These are phyloP conservation scores for Thielaviopsis ethacetica DNA, from an alignment of 2,329 filamentous ascomycete genomes.

Conservation along the genomic window DNA sequence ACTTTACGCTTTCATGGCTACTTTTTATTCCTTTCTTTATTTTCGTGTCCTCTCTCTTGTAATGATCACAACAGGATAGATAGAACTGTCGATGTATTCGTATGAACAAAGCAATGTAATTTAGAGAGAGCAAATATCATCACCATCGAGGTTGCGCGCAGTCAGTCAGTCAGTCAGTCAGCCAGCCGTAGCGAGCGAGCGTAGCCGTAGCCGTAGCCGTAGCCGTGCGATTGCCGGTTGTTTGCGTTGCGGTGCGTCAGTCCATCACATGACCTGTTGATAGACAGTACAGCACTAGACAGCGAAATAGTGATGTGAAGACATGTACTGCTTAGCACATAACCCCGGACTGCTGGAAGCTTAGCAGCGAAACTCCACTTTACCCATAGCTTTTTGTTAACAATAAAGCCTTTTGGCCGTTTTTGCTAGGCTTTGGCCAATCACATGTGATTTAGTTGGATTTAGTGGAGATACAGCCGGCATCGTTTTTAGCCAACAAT, in stretches of 20 bases:
- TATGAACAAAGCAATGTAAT: too few species aligned
- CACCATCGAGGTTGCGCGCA: too few species aligned
- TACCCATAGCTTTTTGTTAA: not conserved
- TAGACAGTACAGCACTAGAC: not conserved
- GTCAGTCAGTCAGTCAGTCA: too few species aligned
- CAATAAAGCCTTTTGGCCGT: not conserved
- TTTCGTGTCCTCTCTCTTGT: too few species aligned
- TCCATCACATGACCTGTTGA: not conserved
- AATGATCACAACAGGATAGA: too few species aligned
- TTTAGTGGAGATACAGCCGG: not conserved
- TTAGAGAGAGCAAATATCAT: too few species aligned
- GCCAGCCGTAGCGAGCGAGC: too few species aligned
- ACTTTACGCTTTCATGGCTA: too few species aligned
- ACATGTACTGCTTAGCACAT: not conserved
- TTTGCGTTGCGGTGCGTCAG: not conserved
- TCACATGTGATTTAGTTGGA: not conserved
- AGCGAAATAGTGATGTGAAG: not conserved
- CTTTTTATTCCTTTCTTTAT: too few species aligned
- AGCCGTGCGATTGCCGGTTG: not conserved
- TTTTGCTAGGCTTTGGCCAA: not conserved
- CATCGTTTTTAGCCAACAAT: not conserved
- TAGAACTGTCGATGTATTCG: too few species aligned
- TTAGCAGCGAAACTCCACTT: not conserved
- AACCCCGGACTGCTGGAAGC: not conserved
- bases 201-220: not conserved